Evolutionary conservation across 768 basidiomycete species (phyloP), one percentile per base, ranked within the genome.

Genomic region (Roridomyces roridus): DNA sequence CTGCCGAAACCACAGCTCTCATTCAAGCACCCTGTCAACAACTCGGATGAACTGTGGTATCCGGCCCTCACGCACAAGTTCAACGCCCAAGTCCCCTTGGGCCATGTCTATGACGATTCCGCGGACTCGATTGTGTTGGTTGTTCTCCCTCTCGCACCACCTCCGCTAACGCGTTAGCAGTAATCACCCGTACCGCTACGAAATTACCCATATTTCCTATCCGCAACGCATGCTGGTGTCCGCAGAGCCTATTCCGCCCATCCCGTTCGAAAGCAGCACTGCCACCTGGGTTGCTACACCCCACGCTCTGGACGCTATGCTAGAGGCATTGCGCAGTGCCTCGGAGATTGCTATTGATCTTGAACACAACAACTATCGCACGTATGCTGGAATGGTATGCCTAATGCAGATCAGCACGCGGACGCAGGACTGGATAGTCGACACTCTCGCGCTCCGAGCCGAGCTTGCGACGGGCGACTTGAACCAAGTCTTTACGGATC

Each of bases 321-420:
- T 96, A 5, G 80, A 79, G 12, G 80, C 83, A 53, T 80, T 98
- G n/a, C 81, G 82, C 24, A 67, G 70, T 6, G 81, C 79, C n/a
- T 74, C 73, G 23, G 95, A 96, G 70, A 86, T 98, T 49, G 96
- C 97, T 0, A 81, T 99, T 23, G 97, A 99, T 73, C 76, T 99
- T 25, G 96, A 99, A 73, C 91, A 98, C 68, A 95, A 98, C 77
- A 89, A 84, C 59, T 92, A 90, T 65, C 82, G 95, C 34, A 86
- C 89, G 5, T 98, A 90, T 69, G 71, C 73, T 11, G 96, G 97
- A 2, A 94, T 98, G 65, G 80, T 97, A 23, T 97, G 95, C 67
- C 75, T 99, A 51, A 96, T 98, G 87, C 94, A 96, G 70, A 82
- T 96, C 57, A 91, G 91, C 64, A 94, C 91, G 9, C 75, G 94